A percentile compares a stretch with the other conserved stretches of the same genome.
Evolutionary conservation across 768 basidiomycete genomes (phyloP).

Genomic region (Harrya chromipes): DNA sequence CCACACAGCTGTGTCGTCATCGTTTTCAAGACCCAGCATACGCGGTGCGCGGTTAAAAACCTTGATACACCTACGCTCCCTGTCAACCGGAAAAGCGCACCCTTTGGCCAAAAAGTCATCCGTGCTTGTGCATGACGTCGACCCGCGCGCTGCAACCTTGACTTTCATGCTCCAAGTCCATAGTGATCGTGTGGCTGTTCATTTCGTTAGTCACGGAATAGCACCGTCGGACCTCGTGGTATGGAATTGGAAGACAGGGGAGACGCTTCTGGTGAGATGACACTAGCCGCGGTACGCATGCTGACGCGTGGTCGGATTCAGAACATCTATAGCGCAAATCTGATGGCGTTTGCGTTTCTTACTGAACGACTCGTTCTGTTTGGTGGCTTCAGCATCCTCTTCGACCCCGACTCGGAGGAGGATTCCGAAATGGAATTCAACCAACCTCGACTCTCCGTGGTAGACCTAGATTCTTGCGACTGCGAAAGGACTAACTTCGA

Average conservation of each 20-base stretch:
- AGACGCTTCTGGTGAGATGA: conserved; percentile 44
- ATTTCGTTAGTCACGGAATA: conserved; percentile 36
- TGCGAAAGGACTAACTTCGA: conserved; percentile 28
- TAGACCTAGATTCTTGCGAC: conserved; percentile 39
- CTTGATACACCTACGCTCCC: conserved; percentile 42
- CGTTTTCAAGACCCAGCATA: conserved; percentile 9
- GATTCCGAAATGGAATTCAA: conserved; percentile 19
- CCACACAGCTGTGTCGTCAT: not conserved
- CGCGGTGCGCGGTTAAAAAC: conserved; percentile 17
- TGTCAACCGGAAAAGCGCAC: conserved; percentile 46
- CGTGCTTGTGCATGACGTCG: conserved; percentile 27
- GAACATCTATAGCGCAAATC: conserved; percentile 30
- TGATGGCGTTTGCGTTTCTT: conserved; percentile 43
- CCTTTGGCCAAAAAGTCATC: conserved; percentile 38
- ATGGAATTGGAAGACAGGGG: conserved; percentile 68
- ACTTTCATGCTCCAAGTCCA: conserved; percentile 56
- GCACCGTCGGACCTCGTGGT: conserved; percentile 47
- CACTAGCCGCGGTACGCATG: not conserved
- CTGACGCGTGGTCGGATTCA: conserved; percentile 6
- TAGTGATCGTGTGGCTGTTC: conserved; percentile 48
- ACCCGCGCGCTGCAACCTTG: conserved; percentile 16
- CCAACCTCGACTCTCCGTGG: conserved; percentile 33
- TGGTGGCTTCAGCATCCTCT: conserved; percentile 18
- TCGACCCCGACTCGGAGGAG: not conserved
- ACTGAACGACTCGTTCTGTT: conserved; percentile 40